A percentile compares a stretch with the other conserved stretches of the same genome.
phyloP scores from a whole-genome alignment of 306 rosid genomes.

The Delonix regia region DNA sequence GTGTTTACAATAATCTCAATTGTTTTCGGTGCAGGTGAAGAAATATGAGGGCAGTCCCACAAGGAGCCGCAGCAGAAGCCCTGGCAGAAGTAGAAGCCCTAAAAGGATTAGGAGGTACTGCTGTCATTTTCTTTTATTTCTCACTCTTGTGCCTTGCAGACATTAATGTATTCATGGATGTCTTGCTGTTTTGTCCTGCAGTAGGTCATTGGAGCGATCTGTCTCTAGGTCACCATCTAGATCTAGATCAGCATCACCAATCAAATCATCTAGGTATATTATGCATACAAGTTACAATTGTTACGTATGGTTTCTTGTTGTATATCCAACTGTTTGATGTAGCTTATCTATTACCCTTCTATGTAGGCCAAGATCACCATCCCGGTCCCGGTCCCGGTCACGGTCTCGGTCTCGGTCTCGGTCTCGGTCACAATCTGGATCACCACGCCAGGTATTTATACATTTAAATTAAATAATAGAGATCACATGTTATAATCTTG shows the following conservation, averaged over 20 bases:
- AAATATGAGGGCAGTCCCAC: conserved; percentile 74
- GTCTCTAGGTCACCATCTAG: conserved; percentile 80
- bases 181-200: conserved; percentile 34
- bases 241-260: conserved; percentile 87
- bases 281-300: background rate
- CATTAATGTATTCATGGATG: background rate
- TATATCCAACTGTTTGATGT: background rate
- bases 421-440: conserved; percentile 45
- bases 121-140: background rate
- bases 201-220: conserved; percentile 81
- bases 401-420: conserved; percentile 49
- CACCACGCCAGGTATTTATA: conserved; percentile 72
- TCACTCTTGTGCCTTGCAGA: background rate
- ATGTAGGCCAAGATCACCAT: conserved; percentile 65
- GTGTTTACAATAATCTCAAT: background rate
- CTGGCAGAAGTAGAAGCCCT: conserved; percentile 72
- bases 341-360: conserved; percentile 20
- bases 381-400: too few relatives aligned
- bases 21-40: conserved; percentile 66
- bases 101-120: conserved; percentile 69
- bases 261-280: conserved; percentile 76
- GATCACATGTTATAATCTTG: background rate
- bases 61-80: conserved; percentile 87
- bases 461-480: conserved; percentile 8
- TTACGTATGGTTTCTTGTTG: background rate